phyloP scores from a whole-genome alignment of 2,329 filamentous ascomycete species.

The Fusarium nisikadoi region DNA sequence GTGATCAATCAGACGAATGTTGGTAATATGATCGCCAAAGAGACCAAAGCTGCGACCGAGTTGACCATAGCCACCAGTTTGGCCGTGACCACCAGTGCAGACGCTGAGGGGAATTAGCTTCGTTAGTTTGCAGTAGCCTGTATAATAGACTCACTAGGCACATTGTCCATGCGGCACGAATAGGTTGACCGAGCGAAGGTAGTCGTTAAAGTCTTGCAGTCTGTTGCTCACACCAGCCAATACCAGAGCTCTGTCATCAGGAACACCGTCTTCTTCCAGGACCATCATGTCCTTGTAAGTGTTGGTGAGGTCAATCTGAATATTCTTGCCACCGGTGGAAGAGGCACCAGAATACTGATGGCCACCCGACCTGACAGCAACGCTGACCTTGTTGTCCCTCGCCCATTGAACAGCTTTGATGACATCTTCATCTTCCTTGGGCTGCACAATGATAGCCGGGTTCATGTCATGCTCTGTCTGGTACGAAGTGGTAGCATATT shows the following conservation, averaged over 20 bases:
- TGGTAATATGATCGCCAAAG: constrained; percentile 63
- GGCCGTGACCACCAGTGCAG: constrained; percentile 58
- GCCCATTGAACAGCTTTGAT: constrained; percentile 54
- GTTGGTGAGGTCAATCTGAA: constrained; percentile 57
- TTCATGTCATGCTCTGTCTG: constrained; percentile 55
- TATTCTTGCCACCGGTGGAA: constrained; percentile 56
- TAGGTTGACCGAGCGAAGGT: constrained; percentile 52
- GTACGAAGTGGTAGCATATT: constrained; percentile 58
- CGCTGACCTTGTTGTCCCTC: constrained; percentile 51
- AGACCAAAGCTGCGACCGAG: constrained; percentile 62
- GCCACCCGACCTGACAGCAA: constrained; percentile 59
- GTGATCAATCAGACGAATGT: constrained; percentile 59
- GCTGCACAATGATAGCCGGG: constrained; percentile 57
- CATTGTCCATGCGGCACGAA: constrained; percentile 61
- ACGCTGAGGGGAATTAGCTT: constrained; percentile 40
- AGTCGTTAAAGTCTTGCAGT: constrained; percentile 56
- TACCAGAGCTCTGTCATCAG: constrained; percentile 50
- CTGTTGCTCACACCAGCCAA: constrained; percentile 55
- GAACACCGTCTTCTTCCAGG: constrained; percentile 28
- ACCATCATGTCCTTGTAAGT: constrained; percentile 49
- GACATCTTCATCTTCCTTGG: constrained; percentile 57
- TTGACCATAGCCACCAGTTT: constrained; percentile 61
- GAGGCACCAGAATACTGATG: constrained; percentile 63
- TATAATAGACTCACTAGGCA: constrained; percentile 37
- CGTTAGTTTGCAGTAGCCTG: too few relatives aligned